Percentiles rank a stretch among this genome's conserved stretches.
These are phyloP conservation scores for Apium graveolens DNA, from an alignment of 129 eudicot species.

Conservation along the genomic window DNA sequence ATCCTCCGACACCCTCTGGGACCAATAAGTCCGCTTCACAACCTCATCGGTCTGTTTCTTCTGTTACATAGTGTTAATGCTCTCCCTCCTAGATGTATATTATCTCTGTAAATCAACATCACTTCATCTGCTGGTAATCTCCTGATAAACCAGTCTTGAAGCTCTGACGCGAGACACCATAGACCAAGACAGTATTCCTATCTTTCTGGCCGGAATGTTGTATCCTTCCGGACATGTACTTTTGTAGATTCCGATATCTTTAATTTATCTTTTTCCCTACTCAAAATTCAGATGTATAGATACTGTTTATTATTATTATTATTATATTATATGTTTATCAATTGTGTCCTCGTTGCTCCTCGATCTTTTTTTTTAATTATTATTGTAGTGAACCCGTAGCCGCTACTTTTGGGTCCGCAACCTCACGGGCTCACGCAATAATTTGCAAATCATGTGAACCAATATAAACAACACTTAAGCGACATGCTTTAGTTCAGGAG, in stretches of 20 bases:
- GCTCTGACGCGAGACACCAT: background rate
- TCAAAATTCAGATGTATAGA: conserved; percentile 3
- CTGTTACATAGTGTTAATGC: background rate
- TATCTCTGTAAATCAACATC: background rate
- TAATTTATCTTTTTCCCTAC: background rate
- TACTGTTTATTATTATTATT: background rate
- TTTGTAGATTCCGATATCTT: background rate
- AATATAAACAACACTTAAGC: too few species aligned
- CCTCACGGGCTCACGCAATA: too few species aligned
- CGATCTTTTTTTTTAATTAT: too few species aligned
- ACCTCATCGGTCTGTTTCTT: background rate
- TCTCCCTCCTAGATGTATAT: background rate
- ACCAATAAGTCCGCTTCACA: conserved; percentile 18
- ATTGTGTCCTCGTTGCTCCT: background rate
- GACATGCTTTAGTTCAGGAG: too few species aligned
- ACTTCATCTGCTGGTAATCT: background rate
- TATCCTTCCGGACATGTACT: background rate
- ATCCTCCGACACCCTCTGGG: conserved; percentile 35
- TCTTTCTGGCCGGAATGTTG: conserved; percentile 1
- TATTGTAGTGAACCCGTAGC: too few species aligned
- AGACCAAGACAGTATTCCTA: background rate
- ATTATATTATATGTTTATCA: background rate
- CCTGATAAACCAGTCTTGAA: conserved; percentile 1
- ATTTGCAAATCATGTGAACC: too few species aligned
- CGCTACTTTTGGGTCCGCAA: too few species aligned